Base-by-base conservation (phyloP, 179 eudicot species). In the Carnegiea gigantea region DNA sequence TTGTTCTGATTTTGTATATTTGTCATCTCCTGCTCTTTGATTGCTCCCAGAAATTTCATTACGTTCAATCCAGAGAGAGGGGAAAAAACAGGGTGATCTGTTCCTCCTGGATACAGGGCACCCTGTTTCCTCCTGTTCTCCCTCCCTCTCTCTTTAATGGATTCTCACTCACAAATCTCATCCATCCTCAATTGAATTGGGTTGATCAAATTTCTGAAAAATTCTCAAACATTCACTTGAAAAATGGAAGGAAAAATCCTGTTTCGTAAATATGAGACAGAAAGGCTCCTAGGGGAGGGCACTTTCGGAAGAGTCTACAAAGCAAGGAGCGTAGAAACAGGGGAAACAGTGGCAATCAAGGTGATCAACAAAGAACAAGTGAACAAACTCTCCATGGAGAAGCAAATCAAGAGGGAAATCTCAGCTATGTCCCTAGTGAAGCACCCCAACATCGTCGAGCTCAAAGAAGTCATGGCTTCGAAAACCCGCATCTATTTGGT, bases 381-480 rank as follows among this genome's bases (percentile, higher is more conserved):
- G 62, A 79, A 76, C 60, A 85, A 85, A 57, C 85, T 79, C 7
- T 82, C 75, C 20, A 83, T 88, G 85, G 65, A 21, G 24, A 88
- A 85, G 64, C 91, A 87, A 83, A 87, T 88, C 17, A 81, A 79
- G 85, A 87, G 81, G 77, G 91, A 87, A 81, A 87, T 88, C 75
- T 73, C 84, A 1, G 65, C 87, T 64, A 87, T 88, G 91, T 43
- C 79, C 57, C 48, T 86, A 1, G 86, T 88, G 15, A 87, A 87
- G 12, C 91, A 88, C 49, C 88, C 91, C 0, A 83, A 85, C 83
- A 83, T 88, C n/a, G 88, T 86, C 6, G 91, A 85, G 75, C 87
- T 88, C 38, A 85, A 85, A 51, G 89, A 88, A 76, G 91, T 88
- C 38, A 85, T 88, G 88, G 91, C 91, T 23, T 85, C 91, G 0